These are phyloP conservation scores for Colletotrichum destructivum DNA, from an alignment of 2,329 filamentous ascomycete species.

Conservation along the genomic window DNA sequence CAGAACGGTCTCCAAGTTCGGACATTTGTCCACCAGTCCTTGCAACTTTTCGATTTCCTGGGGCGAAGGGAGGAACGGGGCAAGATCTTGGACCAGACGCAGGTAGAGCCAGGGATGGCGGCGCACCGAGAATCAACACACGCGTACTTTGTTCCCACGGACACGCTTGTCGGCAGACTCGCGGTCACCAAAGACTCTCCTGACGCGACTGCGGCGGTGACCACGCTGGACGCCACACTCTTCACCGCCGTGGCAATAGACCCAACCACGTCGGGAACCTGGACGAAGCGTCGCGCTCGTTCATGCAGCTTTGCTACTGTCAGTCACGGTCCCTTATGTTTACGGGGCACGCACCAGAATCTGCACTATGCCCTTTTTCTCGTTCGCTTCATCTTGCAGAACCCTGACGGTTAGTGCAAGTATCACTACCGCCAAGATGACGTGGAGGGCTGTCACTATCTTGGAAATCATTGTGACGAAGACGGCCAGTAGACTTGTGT, in stretches of 20 bases:
- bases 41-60: background rate
- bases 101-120: constrained; percentile 2
- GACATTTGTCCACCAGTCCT: constrained; percentile 7
- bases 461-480: constrained; percentile 7
- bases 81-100: background rate
- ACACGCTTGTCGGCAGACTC: constrained; percentile 7
- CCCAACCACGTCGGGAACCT: constrained; percentile 1
- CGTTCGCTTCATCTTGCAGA: background rate
- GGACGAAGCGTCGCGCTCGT: background rate
- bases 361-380: constrained; percentile 14
- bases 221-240: background rate
- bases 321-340: background rate
- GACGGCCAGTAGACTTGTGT: no score
- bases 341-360: background rate
- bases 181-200: constrained; percentile 11
- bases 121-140: constrained; percentile 2
- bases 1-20: constrained; percentile 14
- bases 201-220: constrained; percentile 12
- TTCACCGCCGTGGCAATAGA: constrained; percentile 1
- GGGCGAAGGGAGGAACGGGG: constrained; percentile 1
- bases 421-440: constrained; percentile 8
- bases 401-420: constrained; percentile 2
- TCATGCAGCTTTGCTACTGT: background rate
- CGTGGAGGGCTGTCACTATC: background rate
- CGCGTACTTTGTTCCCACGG: constrained; percentile 11